These are phyloP conservation scores for Cryptomeria japonica DNA, from an alignment of 75 land plant species.

Conservation along the genomic window DNA sequence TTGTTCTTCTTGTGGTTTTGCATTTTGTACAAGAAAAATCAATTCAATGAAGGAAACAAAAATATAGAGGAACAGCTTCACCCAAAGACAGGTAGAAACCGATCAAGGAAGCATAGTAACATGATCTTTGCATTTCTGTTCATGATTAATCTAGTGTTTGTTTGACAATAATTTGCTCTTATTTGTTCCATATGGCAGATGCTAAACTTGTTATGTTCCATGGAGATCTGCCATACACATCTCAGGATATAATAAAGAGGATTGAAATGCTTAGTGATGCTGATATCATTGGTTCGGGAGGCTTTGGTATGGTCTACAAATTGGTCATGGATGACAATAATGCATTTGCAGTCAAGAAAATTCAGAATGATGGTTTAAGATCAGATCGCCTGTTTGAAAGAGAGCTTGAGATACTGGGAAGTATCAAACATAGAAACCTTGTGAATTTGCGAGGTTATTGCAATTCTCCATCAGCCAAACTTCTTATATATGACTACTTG, in stretches of 20 bases:
- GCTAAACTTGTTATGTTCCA: constrained; percentile 84
- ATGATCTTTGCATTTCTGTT: not conserved
- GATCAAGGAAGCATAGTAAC: not conserved
- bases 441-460: constrained; percentile 93
- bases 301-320: constrained; percentile 91
- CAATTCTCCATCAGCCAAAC: constrained; percentile 69
- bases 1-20: constrained; percentile 58
- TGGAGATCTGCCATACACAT: constrained; percentile 86
- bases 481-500: constrained; percentile 89
- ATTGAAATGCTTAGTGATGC: constrained; percentile 76
- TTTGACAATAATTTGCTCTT: not conserved
- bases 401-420: constrained; percentile 83
- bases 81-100: constrained; percentile 31
- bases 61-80: constrained; percentile 47
- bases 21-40: constrained; percentile 55
- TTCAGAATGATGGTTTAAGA: constrained; percentile 56
- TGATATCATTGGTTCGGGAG: constrained; percentile 89
- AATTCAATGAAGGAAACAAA: constrained; percentile 41
- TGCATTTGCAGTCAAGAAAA: constrained; percentile 83
- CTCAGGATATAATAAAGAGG: constrained; percentile 71
- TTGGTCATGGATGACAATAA: constrained; percentile 91
- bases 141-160: not conserved
- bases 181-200: constrained; percentile 24
- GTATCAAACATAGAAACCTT: constrained; percentile 89
- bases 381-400: constrained; percentile 81